phyloP scores from a whole-genome alignment of 805 yeast genomes.

The Starmera dryadoides region DNA sequence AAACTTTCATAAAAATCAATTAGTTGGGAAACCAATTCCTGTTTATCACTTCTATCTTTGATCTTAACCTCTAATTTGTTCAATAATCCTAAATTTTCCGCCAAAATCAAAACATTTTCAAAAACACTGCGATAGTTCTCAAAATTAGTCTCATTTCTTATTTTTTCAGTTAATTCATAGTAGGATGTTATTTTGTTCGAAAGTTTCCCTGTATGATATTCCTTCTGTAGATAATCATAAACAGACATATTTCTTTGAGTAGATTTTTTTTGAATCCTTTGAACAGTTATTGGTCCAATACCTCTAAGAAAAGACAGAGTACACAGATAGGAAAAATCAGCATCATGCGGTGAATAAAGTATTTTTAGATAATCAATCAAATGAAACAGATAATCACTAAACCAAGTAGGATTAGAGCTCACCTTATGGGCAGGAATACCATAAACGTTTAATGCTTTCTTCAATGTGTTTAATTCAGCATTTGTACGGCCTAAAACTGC shows the following conservation, averaged over 20 bases:
- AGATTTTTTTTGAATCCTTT: constrained; percentile 10
- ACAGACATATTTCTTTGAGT: constrained; percentile 1
- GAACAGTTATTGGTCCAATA: constrained; percentile 17
- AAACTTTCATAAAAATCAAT: constrained; percentile 29
- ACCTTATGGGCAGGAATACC: constrained; percentile 38
- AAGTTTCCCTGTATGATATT: background rate
- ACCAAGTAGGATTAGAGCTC: constrained; percentile 45
- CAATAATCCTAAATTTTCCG: constrained; percentile 9
- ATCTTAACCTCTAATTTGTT: constrained; percentile 6
- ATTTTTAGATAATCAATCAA: constrained; percentile 44
- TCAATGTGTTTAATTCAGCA: constrained; percentile 34
- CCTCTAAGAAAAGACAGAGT: constrained; percentile 18
- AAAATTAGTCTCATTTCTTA: constrained; percentile 10
- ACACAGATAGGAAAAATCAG: constrained; percentile 22
- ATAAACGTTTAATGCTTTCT: constrained; percentile 28
- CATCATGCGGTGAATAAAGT: constrained; percentile 17
- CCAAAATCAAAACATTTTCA: constrained; percentile 6
- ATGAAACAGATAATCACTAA: constrained; percentile 30
- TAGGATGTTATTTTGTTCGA: constrained; percentile 22
- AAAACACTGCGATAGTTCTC: constrained; percentile 9
- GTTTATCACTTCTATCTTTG: constrained; percentile 19
- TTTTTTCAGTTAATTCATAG: constrained; percentile 13
- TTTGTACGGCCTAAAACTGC: constrained; percentile 49
- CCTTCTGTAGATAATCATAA: constrained; percentile 6
- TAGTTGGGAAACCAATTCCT: constrained; percentile 21